Base-by-base conservation (phyloP, 139 green algal species). In the Coccomyxa sp. region DNA sequence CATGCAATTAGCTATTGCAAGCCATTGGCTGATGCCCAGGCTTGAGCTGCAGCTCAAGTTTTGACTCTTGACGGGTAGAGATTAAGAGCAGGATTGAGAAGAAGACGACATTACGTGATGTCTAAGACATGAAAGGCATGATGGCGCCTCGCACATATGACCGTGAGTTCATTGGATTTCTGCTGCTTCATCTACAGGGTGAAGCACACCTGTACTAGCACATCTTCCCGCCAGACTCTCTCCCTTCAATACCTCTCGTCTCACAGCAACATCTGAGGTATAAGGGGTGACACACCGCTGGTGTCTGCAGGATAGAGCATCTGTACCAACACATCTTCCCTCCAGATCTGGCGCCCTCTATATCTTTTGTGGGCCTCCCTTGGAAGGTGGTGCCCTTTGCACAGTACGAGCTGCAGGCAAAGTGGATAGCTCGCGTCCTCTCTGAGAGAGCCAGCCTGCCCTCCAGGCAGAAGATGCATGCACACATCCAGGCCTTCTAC, bases 251-350 rank as follows among this genome's bases (percentile, higher is more conserved):
- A n/a, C 81, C 88, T 36, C 92, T 95, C 68, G 79, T 95, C n/a
- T n/a, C n/a, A n/a, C n/a, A n/a, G n/a, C n/a, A n/a, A n/a, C n/a
- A n/a, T n/a, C n/a, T n/a, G n/a, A n/a, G n/a, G n/a, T n/a, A n/a
- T n/a, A n/a, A n/a, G n/a, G n/a, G n/a, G n/a, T n/a, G n/a, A n/a
- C n/a, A n/a, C n/a, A n/a, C n/a, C n/a, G n/a, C 27, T 5, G 50
- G 50, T 7, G 5, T 22, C 34, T 39, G 55, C 75, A 84, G 74
- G 35, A 85, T 95, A 31, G 36, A 16, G 0, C 90, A 85, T 1
- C 72, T 95, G 58, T 95, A 87, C 76, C 69, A 89, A 54, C 91
- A 95, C 44, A 73, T 95, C 7, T 91, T 95, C 33, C 82, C 88
- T 0, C 78, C 81, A 0, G 41, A 37, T 0, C 40, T 84, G 8